These are phyloP conservation scores for Piromyces sp. DNA, from an alignment of 192 early-diverging fungal genomes.

Conservation along the genomic window DNA sequence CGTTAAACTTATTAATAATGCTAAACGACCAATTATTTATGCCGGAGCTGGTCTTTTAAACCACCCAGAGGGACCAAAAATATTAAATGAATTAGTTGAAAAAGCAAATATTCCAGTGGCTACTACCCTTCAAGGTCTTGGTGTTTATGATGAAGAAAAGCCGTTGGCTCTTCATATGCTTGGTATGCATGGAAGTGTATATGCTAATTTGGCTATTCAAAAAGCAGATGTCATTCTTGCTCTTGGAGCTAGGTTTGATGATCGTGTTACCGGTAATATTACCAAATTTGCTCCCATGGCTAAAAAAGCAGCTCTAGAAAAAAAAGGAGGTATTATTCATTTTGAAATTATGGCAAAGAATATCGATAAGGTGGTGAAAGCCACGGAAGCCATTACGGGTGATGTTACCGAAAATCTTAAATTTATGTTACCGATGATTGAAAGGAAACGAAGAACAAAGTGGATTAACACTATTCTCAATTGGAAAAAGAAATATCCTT, in stretches of 20 bases:
- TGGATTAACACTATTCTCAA: conserved; percentile 69
- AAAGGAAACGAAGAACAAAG: conserved; percentile 33
- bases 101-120: conserved; percentile 89
- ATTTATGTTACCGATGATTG: conserved; percentile 56
- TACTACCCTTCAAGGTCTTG: conserved; percentile 79
- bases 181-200: conserved; percentile 97
- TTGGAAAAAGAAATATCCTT: conserved; percentile 91
- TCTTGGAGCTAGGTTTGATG: conserved; percentile 94
- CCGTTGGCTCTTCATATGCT: conserved; percentile 87
- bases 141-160: conserved; percentile 83
- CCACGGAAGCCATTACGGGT: conserved; percentile 78
- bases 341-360: conserved; percentile 99
- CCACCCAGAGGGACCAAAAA: conserved; percentile 58
- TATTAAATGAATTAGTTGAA: conserved; percentile 67
- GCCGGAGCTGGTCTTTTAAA: conserved; percentile 82
- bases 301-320: conserved; percentile 62
- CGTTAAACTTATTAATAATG: conserved; percentile 66
- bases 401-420: conserved; percentile 82
- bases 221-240: conserved; percentile 85
- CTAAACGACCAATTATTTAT: conserved; percentile 84
- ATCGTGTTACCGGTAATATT: conserved; percentile 87
- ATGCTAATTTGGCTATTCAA: conserved; percentile 97
- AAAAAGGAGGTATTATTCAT: conserved; percentile 88
- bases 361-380: conserved; percentile 94
- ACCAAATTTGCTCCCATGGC: conserved; percentile 83